Evolutionary conservation across 2,329 filamentous ascomycete genomes (phyloP).

Genomic region (Lachnellula suecica): DNA sequence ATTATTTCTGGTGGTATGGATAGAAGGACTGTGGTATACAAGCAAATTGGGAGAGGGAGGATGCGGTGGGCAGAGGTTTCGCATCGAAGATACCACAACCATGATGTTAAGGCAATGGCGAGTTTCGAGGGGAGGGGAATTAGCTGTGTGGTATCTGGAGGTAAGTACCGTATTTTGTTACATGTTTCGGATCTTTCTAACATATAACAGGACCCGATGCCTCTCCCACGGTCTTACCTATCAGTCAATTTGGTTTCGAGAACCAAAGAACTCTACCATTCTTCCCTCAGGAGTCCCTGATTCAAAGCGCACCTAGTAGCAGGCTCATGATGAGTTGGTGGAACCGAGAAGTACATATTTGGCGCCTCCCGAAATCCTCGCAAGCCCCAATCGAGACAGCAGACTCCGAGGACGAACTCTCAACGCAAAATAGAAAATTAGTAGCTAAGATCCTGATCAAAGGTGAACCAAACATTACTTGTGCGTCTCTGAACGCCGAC

Average conservation of each 20-base stretch:
- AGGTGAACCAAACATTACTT: slow-evolving; percentile 82
- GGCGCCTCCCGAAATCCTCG: slow-evolving; percentile 51
- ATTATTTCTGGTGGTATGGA: slow-evolving; percentile 94
- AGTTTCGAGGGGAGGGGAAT: slow-evolving; percentile 81
- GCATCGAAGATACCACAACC: slow-evolving; percentile 82
- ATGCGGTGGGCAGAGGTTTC: slow-evolving; percentile 81
- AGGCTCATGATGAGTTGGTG: slow-evolving; percentile 88
- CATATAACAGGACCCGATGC: slow-evolving; percentile 72
- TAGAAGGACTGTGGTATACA: slow-evolving; percentile 80
- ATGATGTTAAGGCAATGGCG: slow-evolving; percentile 94
- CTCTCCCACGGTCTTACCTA: slow-evolving; percentile 75
- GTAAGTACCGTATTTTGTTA: slow-evolving; percentile 46
- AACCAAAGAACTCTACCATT: slow-evolving; percentile 80
- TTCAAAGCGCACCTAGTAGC: slow-evolving; percentile 70
- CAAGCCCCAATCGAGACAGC: slow-evolving; percentile 31
- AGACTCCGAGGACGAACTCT: slow-evolving; percentile 39
- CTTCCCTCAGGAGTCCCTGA: slow-evolving; percentile 74
- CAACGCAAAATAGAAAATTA: slow-evolving; percentile 56
- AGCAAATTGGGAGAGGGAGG: slow-evolving; percentile 58
- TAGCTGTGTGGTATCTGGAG: slow-evolving; percentile 89
- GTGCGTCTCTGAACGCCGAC: slow-evolving; percentile 67
- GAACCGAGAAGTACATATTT: slow-evolving; percentile 84
- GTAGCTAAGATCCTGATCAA: slow-evolving; percentile 67
- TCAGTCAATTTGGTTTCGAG: slow-evolving; percentile 75
- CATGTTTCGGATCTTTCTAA: slow-evolving; percentile 31